Base-by-base conservation (phyloP, 192 early-diverging fungal genomes). In the Phycomyces blakesleeanus region DNA sequence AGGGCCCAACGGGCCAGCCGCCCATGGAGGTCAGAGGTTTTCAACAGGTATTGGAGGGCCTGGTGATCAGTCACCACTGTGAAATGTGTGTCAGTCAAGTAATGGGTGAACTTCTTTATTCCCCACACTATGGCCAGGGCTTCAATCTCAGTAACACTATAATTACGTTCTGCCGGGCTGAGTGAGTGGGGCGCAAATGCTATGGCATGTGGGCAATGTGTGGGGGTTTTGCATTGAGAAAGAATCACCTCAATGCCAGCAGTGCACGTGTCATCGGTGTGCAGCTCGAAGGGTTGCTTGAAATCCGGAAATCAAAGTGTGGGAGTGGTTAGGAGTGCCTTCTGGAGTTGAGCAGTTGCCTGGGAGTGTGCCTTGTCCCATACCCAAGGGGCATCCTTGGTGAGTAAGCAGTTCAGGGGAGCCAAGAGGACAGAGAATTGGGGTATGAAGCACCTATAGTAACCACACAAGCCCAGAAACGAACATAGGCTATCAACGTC, bases 61-160 rank as follows among this genome's bases (percentile, higher is more conserved):
- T n/a, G n/a, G n/a, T n/a, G n/a, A n/a, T n/a, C n/a, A n/a, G n/a
- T n/a, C n/a, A n/a, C n/a, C n/a, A n/a, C n/a, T n/a, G n/a, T n/a
- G n/a, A 49, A 49, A 4, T 49, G 15, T 2, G 16, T 2, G 3
- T 20, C 47, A 49, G 16, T 14, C 20, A 49, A 11, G 10, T 7
- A 49, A 49, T 49, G 47, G 3, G 47, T 20, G 20, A 7, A 49
- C 16, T 49, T 14, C 3, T 2, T 7, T 2, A 49, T 20, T 1
- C 9, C 0, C 1, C 6, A 61, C 47, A 16, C 12, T 2, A 63
- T 37, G 0, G 40, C 52, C 3, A 63, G 21, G 42, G 34, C 20
- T 22, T 63, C 37, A 10, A 55, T 27, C 25, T 63, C 62, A 10
- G 21, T 34, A 6, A 52, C 37, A 1, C 12, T 15, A 39, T 63